Conservation (phyloP, 345 rosid genomes). For the Noccaea bulbosa region DNA sequence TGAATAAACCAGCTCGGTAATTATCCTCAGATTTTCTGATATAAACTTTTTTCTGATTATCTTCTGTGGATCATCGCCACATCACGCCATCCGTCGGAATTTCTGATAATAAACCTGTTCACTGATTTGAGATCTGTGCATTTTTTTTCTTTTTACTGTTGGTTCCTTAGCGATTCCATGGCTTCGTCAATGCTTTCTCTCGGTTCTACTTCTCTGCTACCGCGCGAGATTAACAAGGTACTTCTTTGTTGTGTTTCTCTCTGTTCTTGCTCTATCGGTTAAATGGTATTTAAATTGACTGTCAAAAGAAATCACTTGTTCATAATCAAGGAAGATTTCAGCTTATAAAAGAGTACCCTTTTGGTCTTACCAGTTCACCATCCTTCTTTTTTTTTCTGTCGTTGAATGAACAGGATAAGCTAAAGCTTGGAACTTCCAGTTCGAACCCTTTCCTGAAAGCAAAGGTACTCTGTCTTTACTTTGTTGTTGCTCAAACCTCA, state of each 20-base stretch:
- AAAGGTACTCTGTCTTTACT: conserved; percentile 49
- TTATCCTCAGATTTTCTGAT: not conserved
- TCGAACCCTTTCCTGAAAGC: conserved; percentile 51
- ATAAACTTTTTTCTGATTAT: not conserved
- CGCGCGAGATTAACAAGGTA: conserved; percentile 66
- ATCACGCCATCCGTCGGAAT: conserved; percentile 21
- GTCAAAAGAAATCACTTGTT: not conserved
- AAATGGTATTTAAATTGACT: not conserved
- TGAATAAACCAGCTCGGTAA: not conserved
- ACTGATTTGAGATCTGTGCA: conserved; percentile 39
- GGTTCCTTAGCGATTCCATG: conserved; percentile 36
- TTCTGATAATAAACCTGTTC: not conserved
- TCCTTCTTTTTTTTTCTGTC: not conserved
- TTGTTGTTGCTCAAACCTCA: not conserved
- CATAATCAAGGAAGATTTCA: not conserved
- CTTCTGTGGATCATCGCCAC: conserved; percentile 20
- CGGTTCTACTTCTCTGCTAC: conserved; percentile 57
- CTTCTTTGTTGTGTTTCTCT: not conserved
- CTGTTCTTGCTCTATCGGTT: not conserved
- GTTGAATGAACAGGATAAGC: conserved; percentile 53
- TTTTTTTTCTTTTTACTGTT: not conserved
- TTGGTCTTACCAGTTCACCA: not conserved
- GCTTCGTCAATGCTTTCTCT: conserved; percentile 70
- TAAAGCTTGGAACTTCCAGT: conserved; percentile 57
- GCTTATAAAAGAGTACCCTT: not conserved